A percentile compares a stretch with the other conserved stretches of the same genome.
These are phyloP conservation scores for Ganoderma boninense DNA, from an alignment of 1,284 basidiomycete species.

Conservation along the genomic window DNA sequence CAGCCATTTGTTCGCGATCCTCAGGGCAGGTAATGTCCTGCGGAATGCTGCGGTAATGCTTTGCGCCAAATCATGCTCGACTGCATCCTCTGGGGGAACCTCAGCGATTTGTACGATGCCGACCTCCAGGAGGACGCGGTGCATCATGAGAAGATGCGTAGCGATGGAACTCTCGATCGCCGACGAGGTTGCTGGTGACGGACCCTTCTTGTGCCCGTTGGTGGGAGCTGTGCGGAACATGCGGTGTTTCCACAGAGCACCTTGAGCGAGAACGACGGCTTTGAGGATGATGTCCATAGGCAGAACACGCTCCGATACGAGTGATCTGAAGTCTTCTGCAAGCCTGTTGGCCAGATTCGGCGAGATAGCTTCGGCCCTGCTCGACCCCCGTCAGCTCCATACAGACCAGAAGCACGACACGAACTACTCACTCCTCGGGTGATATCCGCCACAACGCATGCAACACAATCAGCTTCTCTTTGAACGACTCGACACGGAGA, in stretches of 20 bases:
- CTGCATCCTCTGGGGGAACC: slow-evolving; percentile 58
- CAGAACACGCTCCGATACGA: slow-evolving; percentile 76
- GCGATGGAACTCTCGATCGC: slow-evolving; percentile 76
- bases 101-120: slow-evolving; percentile 65
- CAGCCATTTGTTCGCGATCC: slow-evolving; percentile 92
- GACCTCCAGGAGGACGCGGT: slow-evolving; percentile 73
- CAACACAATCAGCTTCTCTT: slow-evolving; percentile 75
- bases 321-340: slow-evolving; percentile 59
- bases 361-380: slow-evolving; percentile 54
- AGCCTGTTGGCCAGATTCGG: slow-evolving; percentile 55
- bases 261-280: slow-evolving; percentile 77
- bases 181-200: slow-evolving; percentile 24
- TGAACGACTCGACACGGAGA: slow-evolving; percentile 66
- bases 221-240: slow-evolving; percentile 61
- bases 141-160: slow-evolving; percentile 77
- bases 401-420: slow-evolving; percentile 9
- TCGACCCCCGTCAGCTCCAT: slow-evolving; percentile 6
- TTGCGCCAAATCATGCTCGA: slow-evolving; percentile 74
- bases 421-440: slow-evolving; percentile 61
- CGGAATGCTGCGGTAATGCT: slow-evolving; percentile 88
- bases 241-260: slow-evolving; percentile 84
- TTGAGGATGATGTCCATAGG: slow-evolving; percentile 81
- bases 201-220: slow-evolving; percentile 42
- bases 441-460: slow-evolving; percentile 76
- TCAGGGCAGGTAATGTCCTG: slow-evolving; percentile 85